phyloP scores from a whole-genome alignment of 345 rosid species.

The Excoecaria agallocha region DNA sequence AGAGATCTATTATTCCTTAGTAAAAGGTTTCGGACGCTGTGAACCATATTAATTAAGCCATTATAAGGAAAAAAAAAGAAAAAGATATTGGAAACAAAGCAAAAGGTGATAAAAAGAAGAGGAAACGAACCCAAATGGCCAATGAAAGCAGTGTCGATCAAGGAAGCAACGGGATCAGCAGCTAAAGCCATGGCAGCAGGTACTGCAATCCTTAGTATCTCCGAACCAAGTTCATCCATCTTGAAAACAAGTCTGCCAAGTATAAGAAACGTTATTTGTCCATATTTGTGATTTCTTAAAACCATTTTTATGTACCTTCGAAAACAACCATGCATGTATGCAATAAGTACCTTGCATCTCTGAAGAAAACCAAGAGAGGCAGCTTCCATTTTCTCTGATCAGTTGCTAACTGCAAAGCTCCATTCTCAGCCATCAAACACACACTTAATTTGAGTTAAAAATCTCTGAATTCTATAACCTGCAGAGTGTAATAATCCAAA shows the following conservation, averaged over 20 bases:
- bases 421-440: conserved; percentile 28
- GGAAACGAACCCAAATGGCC: conserved; percentile 59
- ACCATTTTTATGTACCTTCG: too few relatives aligned
- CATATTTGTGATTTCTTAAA: too few relatives aligned
- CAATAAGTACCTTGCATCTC: conserved; percentile 50
- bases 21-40: too few relatives aligned
- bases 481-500: not conserved
- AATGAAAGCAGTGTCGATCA: conserved; percentile 85
- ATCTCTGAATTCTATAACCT: not conserved
- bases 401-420: conserved; percentile 8
- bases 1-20: too few relatives aligned
- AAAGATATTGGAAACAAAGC: too few relatives aligned
- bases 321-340: not conserved
- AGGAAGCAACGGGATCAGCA: conserved; percentile 92
- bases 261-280: not conserved
- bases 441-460: not conserved
- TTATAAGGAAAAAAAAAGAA: too few relatives aligned
- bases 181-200: conserved; percentile 96
- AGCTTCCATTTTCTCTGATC: conserved; percentile 32
- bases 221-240: conserved; percentile 69
- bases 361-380: conserved; percentile 66
- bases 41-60: too few relatives aligned
- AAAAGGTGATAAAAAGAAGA: not conserved
- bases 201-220: conserved; percentile 70
- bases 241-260: conserved; percentile 62